These are phyloP conservation scores for Murraya koenigii DNA, from an alignment of 345 rosid genomes.

Conservation along the genomic window DNA sequence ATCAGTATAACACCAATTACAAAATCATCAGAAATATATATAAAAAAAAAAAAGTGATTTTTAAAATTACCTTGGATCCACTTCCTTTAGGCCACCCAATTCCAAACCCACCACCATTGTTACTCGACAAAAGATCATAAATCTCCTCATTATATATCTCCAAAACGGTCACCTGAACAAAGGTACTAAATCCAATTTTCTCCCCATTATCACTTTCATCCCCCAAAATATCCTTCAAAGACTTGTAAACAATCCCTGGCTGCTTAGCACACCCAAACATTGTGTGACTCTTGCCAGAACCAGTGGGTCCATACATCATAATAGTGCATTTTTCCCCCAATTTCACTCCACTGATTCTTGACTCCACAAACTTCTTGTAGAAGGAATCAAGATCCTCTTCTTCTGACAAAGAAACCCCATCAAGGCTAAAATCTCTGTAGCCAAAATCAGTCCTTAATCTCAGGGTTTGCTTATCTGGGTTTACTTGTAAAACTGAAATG, in stretches of 20 bases:
- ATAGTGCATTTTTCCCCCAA: constrained; percentile 77
- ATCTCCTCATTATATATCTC: constrained; percentile 96
- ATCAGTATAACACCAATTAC: background rate
- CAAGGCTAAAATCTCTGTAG: constrained; percentile 85
- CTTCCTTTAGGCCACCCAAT: constrained; percentile 80
- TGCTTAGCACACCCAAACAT: constrained; percentile 93
- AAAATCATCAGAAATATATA: background rate
- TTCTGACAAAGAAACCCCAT: constrained; percentile 83
- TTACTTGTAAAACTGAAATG: constrained; percentile 51
- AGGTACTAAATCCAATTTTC: constrained; percentile 34
- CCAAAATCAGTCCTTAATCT: constrained; percentile 84
- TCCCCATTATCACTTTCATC: constrained; percentile 37
- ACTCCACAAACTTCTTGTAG: constrained; percentile 68
- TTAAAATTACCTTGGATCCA: constrained; percentile 52
- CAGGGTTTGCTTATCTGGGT: constrained; percentile 54
- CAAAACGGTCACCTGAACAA: constrained; percentile 88
- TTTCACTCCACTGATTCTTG: constrained; percentile 77
- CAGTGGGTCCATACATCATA: constrained; percentile 99
- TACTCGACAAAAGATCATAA: constrained; percentile 77
- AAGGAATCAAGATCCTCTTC: constrained; percentile 69
- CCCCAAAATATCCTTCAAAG: constrained; percentile 74
- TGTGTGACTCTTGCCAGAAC: constrained; percentile 91
- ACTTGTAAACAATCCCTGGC: constrained; percentile 81
- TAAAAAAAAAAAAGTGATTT: background rate
- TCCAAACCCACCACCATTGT: constrained; percentile 60